Percentiles rank a stretch among this genome's conserved stretches.
Evolutionary conservation across 768 basidiomycete species (phyloP).

Genomic region (Termitomyces sp.): DNA sequence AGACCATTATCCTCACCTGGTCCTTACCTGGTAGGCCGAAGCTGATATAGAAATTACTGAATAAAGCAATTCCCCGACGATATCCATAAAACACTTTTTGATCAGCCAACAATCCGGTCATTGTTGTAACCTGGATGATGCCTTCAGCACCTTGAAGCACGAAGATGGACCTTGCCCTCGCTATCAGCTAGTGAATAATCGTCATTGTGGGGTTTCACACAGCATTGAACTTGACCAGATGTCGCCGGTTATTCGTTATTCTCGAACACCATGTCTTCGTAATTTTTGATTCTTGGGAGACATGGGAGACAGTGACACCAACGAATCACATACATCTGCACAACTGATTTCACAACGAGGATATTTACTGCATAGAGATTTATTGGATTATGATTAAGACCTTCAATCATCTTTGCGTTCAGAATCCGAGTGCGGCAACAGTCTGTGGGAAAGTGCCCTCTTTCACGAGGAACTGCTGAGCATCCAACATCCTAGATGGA

Average conservation of each 20-base stretch:
- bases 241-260: background rate
- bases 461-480: conserved; percentile 24
- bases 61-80: background rate
- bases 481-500: conserved; percentile 27
- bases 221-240: background rate
- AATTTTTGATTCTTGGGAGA: background rate
- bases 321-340: background rate
- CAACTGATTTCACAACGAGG: background rate
- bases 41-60: background rate
- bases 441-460: conserved; percentile 28
- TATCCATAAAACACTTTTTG: too few species aligned
- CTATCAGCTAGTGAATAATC: too few species aligned
- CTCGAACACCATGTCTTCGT: background rate
- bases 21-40: background rate
- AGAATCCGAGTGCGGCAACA: conserved; percentile 26
- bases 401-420: background rate
- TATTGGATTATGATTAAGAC: background rate
- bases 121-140: too few species aligned
- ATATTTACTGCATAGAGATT: conserved; percentile 3
- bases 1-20: background rate
- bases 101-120: too few species aligned
- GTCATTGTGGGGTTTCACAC: too few species aligned
- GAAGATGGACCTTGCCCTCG: too few species aligned
- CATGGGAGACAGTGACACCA: background rate
- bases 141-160: too few species aligned